Evolutionary conservation across 441 rosid genomes (phyloP).

Genomic region (Mallotus repandus): DNA sequence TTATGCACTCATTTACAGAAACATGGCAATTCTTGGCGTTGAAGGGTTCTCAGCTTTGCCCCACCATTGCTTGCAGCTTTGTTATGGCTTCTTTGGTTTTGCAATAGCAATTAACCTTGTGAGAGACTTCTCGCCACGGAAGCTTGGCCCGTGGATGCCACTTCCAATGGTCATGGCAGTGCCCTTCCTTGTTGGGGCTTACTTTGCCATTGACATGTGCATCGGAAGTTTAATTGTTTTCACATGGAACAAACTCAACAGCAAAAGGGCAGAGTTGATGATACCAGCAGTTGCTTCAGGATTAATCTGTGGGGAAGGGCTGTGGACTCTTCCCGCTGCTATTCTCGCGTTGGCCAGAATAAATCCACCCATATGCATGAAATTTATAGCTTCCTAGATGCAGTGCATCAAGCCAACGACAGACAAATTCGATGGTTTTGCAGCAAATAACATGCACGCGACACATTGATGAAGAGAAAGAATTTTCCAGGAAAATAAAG

Average conservation of each 20-base stretch:
- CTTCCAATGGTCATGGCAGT: slow-evolving; percentile 71
- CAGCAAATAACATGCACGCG: neutral
- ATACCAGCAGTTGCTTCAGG: slow-evolving; percentile 72
- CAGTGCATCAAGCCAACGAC: neutral
- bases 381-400: slow-evolving; percentile 34
- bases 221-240: slow-evolving; percentile 56
- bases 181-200: slow-evolving; percentile 66
- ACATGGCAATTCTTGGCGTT: slow-evolving; percentile 71
- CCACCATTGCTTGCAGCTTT: slow-evolving; percentile 61
- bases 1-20: slow-evolving; percentile 60
- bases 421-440: neutral
- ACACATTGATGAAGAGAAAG: neutral
- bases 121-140: slow-evolving; percentile 44
- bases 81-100: slow-evolving; percentile 62
- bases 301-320: slow-evolving; percentile 67
- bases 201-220: slow-evolving; percentile 66
- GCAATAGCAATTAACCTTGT: slow-evolving; percentile 45
- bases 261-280: slow-evolving; percentile 44
- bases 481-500: too few relatives aligned
- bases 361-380: slow-evolving; percentile 66
- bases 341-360: slow-evolving; percentile 59
- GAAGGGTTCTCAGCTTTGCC: slow-evolving; percentile 74
- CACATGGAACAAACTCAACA: slow-evolving; percentile 40
- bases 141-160: slow-evolving; percentile 56
- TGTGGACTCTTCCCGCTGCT: slow-evolving; percentile 69